Base-by-base conservation (phyloP, 2,329 filamentous ascomycete species). In the Aspergillus sojae region DNA sequence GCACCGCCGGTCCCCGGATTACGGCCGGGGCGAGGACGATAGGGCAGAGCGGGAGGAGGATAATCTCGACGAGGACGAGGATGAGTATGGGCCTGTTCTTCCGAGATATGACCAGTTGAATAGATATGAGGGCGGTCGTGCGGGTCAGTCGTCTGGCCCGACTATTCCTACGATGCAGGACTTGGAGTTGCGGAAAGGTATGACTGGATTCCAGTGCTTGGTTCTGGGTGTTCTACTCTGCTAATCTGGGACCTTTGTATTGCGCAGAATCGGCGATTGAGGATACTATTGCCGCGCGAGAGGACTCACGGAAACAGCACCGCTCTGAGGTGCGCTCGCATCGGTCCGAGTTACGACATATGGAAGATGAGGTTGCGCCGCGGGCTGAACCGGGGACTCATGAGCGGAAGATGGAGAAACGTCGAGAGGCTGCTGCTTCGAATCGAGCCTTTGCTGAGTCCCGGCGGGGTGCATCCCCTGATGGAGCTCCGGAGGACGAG, bases 341-440 rank as follows among this genome's bases (percentile, higher is more conserved):
- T 56, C 75, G 74, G 58, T 66, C 74, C 5, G 71, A 74, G 52
- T 48, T 77, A 16, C 74, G 73, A 50, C 68, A 74, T 11, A 64
- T 79, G 41, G 67, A 79, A 70, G 92, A 97, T 16, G 94, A 97
- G 67, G 80, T 97, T 0, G 87, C 85, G 0, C 94, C 94, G 0
- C 91, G 92, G 12, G 92, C 94, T 0, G 93, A 95, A 64, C 82
- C 93, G 0, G 93, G 94, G 0, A 91, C 91, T 1, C 88, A 89
- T 53, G 94, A 97, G 79, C 88, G 94, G 12, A 87, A 88, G 72
- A 84, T 98, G 1, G 94, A 99, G 81, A 97, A 97, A 85, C 90
- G 89, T 67, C 86, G 85, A 39, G 90, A 91, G 66, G 82, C 86
- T 5, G 90, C 91, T 34, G 89, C 90, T 7, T 88, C 89, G 68